These are phyloP conservation scores for Entomortierella beljakovae DNA, from an alignment of 192 early-diverging fungal species.

Conservation along the genomic window DNA sequence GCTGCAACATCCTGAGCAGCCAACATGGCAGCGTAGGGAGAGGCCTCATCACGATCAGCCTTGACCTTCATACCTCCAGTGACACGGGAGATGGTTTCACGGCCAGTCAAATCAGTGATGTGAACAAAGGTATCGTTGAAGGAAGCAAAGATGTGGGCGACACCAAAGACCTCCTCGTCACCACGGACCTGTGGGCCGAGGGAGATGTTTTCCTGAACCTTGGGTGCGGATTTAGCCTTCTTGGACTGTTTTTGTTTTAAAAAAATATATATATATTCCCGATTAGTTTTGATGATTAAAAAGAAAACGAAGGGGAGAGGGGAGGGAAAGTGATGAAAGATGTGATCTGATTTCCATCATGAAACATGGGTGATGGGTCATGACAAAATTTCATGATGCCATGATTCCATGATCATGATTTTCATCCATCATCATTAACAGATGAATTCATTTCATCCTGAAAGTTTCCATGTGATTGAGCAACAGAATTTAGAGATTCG, in stretches of 20 bases:
- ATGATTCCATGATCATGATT: too few relatives aligned
- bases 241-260: slow-evolving; percentile 63
- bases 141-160: slow-evolving; percentile 99
- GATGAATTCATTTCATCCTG: too few relatives aligned
- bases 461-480: too few relatives aligned
- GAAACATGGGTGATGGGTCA: too few relatives aligned
- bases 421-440: too few relatives aligned
- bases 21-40: slow-evolving; percentile 99
- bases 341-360: too few relatives aligned
- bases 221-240: slow-evolving; percentile 82
- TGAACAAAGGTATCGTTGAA: slow-evolving; percentile 99
- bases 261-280: too few relatives aligned
- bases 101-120: slow-evolving; percentile 99
- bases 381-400: too few relatives aligned
- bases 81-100: slow-evolving; percentile 99
- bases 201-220: slow-evolving; percentile 89
- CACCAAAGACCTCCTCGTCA: slow-evolving; percentile 99
- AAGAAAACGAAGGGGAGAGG: too few relatives aligned
- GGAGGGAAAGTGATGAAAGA: too few relatives aligned
- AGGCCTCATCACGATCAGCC: slow-evolving; percentile 99
- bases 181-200: slow-evolving; percentile 98
- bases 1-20: slow-evolving; percentile 98
- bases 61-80: slow-evolving; percentile 99
- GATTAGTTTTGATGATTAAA: too few relatives aligned
- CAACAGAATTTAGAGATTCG: too few relatives aligned